A percentile compares a stretch with the other conserved stretches of the same genome.
phyloP scores from a whole-genome alignment of 148 eudicot genomes.

The Fagopyrum homotropicum region DNA sequence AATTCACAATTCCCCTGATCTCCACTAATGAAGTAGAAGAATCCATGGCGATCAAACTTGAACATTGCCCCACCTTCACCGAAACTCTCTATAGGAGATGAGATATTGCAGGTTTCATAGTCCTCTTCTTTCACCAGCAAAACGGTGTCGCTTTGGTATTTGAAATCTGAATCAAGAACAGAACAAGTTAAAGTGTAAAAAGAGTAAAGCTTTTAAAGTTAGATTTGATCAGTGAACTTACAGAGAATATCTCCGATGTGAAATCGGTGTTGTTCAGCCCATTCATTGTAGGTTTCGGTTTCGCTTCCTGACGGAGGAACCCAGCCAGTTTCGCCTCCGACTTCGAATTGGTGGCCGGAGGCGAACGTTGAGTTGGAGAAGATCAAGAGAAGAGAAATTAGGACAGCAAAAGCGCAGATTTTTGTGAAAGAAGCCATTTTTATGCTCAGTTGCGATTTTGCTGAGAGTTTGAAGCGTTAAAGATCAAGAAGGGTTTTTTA shows the following conservation, averaged over 20 bases:
- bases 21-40: slow-evolving; percentile 19
- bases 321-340: neutral
- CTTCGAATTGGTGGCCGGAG: slow-evolving; percentile 9
- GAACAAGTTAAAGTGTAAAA: neutral
- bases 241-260: slow-evolving; percentile 10
- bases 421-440: neutral
- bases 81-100: slow-evolving; percentile 1
- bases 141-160: slow-evolving; percentile 62
- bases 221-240: neutral
- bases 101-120: slow-evolving; percentile 33
- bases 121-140: slow-evolving; percentile 40
- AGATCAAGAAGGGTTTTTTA: neutral
- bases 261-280: slow-evolving; percentile 14
- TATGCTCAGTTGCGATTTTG: neutral
- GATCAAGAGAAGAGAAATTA: neutral
- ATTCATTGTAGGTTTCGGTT: slow-evolving; percentile 12
- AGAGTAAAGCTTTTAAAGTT: neutral
- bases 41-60: slow-evolving; percentile 14
- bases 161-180: slow-evolving; percentile 39
- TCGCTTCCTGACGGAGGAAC: neutral
- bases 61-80: slow-evolving; percentile 12
- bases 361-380: neutral
- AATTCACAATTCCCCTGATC: slow-evolving; percentile 13
- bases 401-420: neutral
- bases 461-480: neutral